Conservation (phyloP, 2,329 filamentous ascomycete genomes). For the Penicillium occitanis region DNA sequence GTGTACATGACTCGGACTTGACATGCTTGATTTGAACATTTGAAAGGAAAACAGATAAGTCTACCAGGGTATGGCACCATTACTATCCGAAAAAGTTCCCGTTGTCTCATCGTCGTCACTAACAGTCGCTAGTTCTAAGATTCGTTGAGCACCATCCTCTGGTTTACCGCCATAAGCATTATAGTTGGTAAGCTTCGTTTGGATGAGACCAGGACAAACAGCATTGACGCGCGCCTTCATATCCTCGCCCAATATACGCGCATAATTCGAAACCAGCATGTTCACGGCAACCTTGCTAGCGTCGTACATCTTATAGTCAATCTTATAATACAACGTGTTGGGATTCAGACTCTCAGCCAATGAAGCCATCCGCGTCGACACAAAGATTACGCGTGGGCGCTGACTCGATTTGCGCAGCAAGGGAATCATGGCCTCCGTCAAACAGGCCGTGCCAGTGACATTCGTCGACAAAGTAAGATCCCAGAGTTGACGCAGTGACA, state of each 20-base stretch:
- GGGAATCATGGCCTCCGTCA: conserved; percentile 35
- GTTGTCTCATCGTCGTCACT: conserved; percentile 19
- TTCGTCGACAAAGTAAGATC: conserved; percentile 33
- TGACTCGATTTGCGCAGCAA: conserved; percentile 29
- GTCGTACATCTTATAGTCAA: conserved; percentile 40
- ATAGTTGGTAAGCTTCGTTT: conserved; percentile 13
- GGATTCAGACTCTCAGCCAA: conserved; percentile 29
- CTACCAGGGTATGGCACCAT: conserved; percentile 15
- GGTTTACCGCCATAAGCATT: conserved; percentile 1
- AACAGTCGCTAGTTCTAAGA: conserved; percentile 17
- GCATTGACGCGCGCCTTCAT: conserved; percentile 17
- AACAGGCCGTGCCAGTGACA: conserved; percentile 35
- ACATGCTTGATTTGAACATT: neutral
- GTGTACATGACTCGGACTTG: conserved; percentile 13
- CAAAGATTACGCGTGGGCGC: conserved; percentile 32
- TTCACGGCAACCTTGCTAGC: conserved; percentile 46
- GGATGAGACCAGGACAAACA: conserved; percentile 18
- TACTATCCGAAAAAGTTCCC: conserved; percentile 16
- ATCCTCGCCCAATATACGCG: conserved; percentile 13
- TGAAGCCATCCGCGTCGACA: conserved; percentile 37
- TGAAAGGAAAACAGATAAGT: neutral
- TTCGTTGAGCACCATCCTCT: conserved; percentile 14
- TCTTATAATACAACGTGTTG: conserved; percentile 27
- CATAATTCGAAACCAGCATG: conserved; percentile 32
- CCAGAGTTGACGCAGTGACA: conserved; percentile 24